Evolutionary conservation across 2,329 filamentous ascomycete genomes (phyloP).

Genomic region (Fusarium redolens): DNA sequence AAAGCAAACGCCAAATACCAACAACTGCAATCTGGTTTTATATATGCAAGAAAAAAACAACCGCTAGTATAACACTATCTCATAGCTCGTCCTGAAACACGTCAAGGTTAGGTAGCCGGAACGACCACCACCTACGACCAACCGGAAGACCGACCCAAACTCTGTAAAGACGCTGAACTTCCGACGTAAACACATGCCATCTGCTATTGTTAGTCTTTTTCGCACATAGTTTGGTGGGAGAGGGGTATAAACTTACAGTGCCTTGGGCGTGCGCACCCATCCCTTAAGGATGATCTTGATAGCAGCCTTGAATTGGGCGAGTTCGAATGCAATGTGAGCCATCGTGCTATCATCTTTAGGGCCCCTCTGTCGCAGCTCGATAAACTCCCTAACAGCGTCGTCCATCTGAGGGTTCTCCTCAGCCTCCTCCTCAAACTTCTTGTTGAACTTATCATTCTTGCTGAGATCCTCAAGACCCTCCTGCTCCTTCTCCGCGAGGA

Average conservation of each 20-base stretch:
- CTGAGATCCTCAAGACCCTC: constrained; percentile 50
- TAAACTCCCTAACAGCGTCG: constrained; percentile 52
- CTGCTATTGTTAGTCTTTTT: constrained; percentile 45
- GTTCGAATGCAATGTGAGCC: constrained; percentile 73
- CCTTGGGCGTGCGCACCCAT: constrained; percentile 76
- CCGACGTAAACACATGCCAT: constrained; percentile 57
- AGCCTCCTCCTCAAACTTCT: constrained; percentile 43
- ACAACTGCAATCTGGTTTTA: constrained; percentile 6
- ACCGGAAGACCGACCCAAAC: constrained; percentile 66
- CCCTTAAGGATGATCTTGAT: constrained; percentile 73
- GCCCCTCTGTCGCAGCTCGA: constrained; percentile 48
- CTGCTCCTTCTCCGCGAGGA: constrained; percentile 39
- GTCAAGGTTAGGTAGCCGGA: constrained; percentile 57
- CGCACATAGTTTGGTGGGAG: background rate
- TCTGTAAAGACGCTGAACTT: constrained; percentile 60
- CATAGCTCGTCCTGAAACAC: constrained; percentile 62
- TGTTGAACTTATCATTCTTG: constrained; percentile 42
- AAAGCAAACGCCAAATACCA: constrained; percentile 13
- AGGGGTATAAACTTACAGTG: constrained; percentile 68
- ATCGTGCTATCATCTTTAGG: constrained; percentile 51
- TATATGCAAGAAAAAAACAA: background rate
- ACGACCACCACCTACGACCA: constrained; percentile 59
- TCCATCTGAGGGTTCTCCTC: constrained; percentile 52
- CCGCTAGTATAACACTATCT: constrained; percentile 15
- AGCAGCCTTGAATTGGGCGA: constrained; percentile 70